Evolutionary conservation across 495 filamentous ascomycete species (phyloP).

Genomic region (Aspergillus sparsus): DNA sequence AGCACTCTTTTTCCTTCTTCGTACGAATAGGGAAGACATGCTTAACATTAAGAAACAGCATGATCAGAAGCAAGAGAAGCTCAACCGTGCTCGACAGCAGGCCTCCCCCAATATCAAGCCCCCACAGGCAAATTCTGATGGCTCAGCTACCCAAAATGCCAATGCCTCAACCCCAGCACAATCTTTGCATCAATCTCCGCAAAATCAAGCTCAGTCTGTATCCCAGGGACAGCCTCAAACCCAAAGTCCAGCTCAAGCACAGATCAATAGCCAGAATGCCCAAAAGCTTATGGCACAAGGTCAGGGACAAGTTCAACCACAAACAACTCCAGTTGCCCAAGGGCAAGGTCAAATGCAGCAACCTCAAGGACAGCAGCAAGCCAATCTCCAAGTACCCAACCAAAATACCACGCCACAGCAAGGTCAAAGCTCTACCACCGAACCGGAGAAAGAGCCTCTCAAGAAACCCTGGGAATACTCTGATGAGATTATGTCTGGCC

Average conservation of each 20-base stretch:
- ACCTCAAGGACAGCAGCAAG: conserved; percentile 35
- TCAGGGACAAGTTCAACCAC: conserved; percentile 32
- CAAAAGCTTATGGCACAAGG: conserved; percentile 29
- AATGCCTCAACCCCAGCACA: conserved; percentile 29
- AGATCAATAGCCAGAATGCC: conserved; percentile 27
- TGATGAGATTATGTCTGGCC: conserved; percentile 88
- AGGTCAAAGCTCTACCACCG: conserved; percentile 26
- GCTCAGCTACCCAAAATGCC: conserved; percentile 43
- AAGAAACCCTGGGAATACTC: conserved; percentile 94
- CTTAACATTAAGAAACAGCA: conserved; percentile 83
- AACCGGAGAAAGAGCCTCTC: conserved; percentile 45
- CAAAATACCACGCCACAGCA: conserved; percentile 36
- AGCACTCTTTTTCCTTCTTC: conserved; percentile 88
- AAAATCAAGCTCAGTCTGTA: conserved; percentile 27
- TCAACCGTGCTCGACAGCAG: conserved; percentile 43
- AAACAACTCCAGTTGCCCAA: conserved; percentile 21
- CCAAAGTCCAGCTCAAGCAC: conserved; percentile 30
- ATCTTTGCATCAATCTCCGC: conserved; percentile 36
- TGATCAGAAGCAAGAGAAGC: conserved; percentile 73
- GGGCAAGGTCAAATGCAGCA: conserved; percentile 35
- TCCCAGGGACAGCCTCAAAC: conserved; percentile 25
- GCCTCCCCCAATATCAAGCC: conserved; percentile 55
- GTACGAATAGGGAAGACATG: conserved; percentile 96
- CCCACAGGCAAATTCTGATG: conserved; percentile 53
- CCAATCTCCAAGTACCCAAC: conserved; percentile 46